A percentile compares a stretch with the other conserved stretches of the same genome.
These are phyloP conservation scores for Penicillium crustosum DNA, from an alignment of 2,329 filamentous ascomycete species.

Conservation along the genomic window DNA sequence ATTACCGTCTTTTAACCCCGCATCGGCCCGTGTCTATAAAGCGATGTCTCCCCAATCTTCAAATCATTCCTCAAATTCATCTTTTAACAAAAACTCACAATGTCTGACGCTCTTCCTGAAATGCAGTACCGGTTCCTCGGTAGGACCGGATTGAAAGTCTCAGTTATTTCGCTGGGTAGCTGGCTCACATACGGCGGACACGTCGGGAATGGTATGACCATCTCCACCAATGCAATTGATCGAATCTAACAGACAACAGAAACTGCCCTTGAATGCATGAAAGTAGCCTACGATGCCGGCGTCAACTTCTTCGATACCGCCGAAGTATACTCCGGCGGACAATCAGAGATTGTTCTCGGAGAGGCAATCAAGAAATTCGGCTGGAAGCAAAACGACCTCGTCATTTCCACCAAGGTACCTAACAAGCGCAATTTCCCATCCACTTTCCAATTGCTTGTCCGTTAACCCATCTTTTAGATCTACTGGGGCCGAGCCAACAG, in stretches of 20 bases:
- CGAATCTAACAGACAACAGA: constrained; percentile 16
- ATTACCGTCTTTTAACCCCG: constrained; percentile 10
- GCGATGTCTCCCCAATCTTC: too few species aligned
- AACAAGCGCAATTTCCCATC: not conserved
- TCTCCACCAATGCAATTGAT: not conserved
- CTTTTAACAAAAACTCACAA: constrained; percentile 1
- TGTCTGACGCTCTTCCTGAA: constrained; percentile 25
- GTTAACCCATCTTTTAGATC: constrained; percentile 43
- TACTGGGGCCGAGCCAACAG: constrained; percentile 64
- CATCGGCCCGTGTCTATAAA: constrained; percentile 10
- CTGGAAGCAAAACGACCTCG: constrained; percentile 58
- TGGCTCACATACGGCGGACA: constrained; percentile 71
- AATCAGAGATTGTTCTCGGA: constrained; percentile 57
- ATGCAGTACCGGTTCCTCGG: constrained; percentile 67
- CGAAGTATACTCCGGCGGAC: constrained; percentile 54
- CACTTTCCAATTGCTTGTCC: not conserved
- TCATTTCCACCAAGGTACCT: constrained; percentile 57
- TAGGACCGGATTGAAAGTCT: constrained; percentile 70
- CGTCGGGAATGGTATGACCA: constrained; percentile 59
- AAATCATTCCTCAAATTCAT: not conserved
- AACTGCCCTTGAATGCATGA: constrained; percentile 45
- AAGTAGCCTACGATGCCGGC: constrained; percentile 57
- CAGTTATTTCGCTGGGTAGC: constrained; percentile 65
- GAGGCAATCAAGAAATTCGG: constrained; percentile 57
- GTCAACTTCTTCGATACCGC: constrained; percentile 60